phyloP scores from a whole-genome alignment of 495 filamentous ascomycete genomes.

The Clohesyomyces aquaticus region DNA sequence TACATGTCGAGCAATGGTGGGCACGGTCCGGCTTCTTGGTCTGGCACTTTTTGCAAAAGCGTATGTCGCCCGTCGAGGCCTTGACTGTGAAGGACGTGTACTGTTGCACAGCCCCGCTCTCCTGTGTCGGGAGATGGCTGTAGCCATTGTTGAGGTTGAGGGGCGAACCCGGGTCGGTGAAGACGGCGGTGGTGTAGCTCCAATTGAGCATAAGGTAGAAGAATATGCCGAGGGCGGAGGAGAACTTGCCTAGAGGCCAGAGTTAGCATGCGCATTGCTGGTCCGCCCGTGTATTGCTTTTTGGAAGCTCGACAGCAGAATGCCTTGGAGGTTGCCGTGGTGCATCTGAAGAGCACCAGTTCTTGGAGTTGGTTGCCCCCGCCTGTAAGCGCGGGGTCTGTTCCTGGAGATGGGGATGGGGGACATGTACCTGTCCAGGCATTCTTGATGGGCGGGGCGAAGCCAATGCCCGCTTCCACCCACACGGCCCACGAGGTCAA shows the following conservation, averaged over 20 bases:
- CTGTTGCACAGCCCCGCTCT: slow-evolving; percentile 55
- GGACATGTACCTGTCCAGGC: slow-evolving; percentile 68
- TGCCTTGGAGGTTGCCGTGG: too few species aligned
- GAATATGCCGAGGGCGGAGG: slow-evolving; percentile 62
- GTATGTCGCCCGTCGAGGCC: slow-evolving; percentile 71
- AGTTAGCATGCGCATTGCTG: slow-evolving; percentile 20
- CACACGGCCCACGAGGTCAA: slow-evolving; percentile 89
- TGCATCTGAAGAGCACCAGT: too few species aligned
- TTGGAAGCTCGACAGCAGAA: too few species aligned
- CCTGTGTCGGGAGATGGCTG: slow-evolving; percentile 65
- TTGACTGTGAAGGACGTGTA: slow-evolving; percentile 86
- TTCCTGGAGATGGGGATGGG: too few species aligned
- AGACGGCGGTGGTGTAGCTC: slow-evolving; percentile 89
- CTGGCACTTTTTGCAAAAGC: slow-evolving; percentile 98
- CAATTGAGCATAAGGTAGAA: slow-evolving; percentile 82
- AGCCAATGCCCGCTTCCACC: slow-evolving; percentile 78
- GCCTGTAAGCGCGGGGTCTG: too few species aligned
- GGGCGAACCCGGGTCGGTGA: slow-evolving; percentile 82
- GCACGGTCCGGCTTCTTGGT: slow-evolving; percentile 91
- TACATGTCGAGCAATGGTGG: slow-evolving; percentile 94
- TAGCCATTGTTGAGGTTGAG: slow-evolving; percentile 59
- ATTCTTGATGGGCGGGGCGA: slow-evolving; percentile 58
- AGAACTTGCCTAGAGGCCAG: slow-evolving; percentile 31
- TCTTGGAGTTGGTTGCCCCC: too few species aligned
- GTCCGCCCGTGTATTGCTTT: slow-evolving; percentile 3